These are phyloP conservation scores for Kwoniella europaea DNA, from an alignment of 768 basidiomycete species.

Conservation along the genomic window DNA sequence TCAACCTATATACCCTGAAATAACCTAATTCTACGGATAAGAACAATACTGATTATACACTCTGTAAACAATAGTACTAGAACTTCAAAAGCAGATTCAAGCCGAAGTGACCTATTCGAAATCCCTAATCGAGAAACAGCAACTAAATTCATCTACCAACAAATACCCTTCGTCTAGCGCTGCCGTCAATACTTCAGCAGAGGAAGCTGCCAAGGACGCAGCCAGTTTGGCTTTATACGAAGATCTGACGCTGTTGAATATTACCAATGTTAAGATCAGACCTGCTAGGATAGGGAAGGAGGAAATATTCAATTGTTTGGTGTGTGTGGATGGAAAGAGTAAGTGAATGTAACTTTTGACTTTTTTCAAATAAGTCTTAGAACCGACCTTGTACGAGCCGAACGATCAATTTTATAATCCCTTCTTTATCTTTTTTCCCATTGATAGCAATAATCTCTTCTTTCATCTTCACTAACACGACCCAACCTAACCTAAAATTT, in stretches of 20 bases:
- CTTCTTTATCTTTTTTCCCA: too few species aligned
- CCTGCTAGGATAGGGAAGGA: conserved; percentile 64
- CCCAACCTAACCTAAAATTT: background rate
- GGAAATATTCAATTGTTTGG: conserved; percentile 68
- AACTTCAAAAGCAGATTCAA: conserved; percentile 47
- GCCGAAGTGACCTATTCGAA: conserved; percentile 49
- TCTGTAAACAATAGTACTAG: conserved; percentile 23
- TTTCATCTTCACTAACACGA: too few species aligned
- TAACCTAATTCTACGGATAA: background rate
- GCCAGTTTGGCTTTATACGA: conserved; percentile 78
- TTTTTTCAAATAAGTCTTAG: background rate
- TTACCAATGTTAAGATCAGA: conserved; percentile 68
- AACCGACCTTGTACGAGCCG: too few species aligned
- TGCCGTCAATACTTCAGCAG: conserved; percentile 4
- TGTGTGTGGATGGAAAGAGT: conserved; percentile 45
- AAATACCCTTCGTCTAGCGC: background rate
- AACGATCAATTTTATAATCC: too few species aligned
- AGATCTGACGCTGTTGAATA: conserved; percentile 78
- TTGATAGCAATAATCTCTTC: too few species aligned
- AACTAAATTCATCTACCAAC: conserved; percentile 6
- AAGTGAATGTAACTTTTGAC: conserved; percentile 19
- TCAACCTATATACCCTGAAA: too few species aligned
- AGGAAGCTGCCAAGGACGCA: conserved; percentile 64
- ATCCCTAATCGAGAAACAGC: conserved; percentile 26
- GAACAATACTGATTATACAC: conserved; percentile 2